phyloP scores from a whole-genome alignment of 148 eudicot species.

The Chenopodium berlandieri region DNA sequence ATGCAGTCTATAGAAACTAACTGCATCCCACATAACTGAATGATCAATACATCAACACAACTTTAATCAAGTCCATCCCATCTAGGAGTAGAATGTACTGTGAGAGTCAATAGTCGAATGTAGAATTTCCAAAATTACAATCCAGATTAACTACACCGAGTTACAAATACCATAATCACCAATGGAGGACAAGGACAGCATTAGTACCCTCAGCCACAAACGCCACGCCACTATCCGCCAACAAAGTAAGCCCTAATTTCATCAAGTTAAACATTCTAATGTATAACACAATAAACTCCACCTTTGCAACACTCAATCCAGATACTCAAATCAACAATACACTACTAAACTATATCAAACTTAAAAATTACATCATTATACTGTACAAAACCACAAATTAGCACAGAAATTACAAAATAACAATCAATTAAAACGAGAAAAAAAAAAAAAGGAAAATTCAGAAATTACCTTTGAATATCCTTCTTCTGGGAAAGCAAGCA shows the following conservation, averaged over 20 bases:
- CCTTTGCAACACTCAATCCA: background rate
- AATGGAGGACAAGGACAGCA: no score
- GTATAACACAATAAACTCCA: background rate
- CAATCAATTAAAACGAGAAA: background rate
- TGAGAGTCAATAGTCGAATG: background rate
- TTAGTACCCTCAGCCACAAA: background rate
- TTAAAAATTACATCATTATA: background rate
- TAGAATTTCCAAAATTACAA: background rate
- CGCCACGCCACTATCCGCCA: background rate
- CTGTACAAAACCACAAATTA: background rate
- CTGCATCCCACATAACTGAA: background rate
- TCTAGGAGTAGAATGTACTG: background rate
- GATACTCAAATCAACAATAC: background rate
- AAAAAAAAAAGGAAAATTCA: background rate
- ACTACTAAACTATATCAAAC: background rate
- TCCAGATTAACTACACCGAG: background rate
- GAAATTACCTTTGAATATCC: conserved; percentile 70
- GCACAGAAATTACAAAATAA: background rate
- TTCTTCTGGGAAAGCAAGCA: conserved; percentile 92
- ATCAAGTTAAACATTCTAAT: background rate
- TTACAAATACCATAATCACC: background rate
- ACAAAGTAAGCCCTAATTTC: background rate
- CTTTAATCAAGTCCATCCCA: no score
- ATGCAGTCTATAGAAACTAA: background rate
- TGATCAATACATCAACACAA: no score